A percentile compares a stretch with the other conserved stretches of the same genome.
These are phyloP conservation scores for Xylaria telfairii DNA, from an alignment of 495 filamentous ascomycete species.

Conservation along the genomic window DNA sequence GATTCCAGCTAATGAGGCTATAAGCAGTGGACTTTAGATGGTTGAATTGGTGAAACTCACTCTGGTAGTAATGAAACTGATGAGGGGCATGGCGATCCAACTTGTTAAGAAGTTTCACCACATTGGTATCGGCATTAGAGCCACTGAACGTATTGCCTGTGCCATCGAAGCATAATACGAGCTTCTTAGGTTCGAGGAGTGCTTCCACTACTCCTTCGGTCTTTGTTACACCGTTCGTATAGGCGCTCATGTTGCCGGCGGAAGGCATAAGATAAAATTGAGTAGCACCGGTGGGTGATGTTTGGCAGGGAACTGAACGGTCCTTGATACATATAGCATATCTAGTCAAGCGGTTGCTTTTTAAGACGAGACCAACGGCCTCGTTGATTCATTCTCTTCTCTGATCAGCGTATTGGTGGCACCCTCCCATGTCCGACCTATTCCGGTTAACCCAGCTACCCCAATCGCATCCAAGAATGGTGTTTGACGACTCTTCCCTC, in stretches of 20 bases:
- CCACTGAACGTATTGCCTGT: conserved; percentile 52
- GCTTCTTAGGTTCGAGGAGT: conserved; percentile 32
- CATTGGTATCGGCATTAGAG: conserved; percentile 48
- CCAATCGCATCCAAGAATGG: not conserved
- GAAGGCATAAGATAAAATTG: conserved; percentile 5
- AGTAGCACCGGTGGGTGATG: not conserved
- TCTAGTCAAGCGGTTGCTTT: not conserved
- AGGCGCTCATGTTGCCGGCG: not conserved
- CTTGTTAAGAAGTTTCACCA: conserved; percentile 52
- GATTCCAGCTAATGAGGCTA: conserved; percentile 39
- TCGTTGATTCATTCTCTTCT: not conserved
- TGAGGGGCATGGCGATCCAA: conserved; percentile 41
- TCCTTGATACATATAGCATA: not conserved
- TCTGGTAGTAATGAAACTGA: conserved; percentile 48
- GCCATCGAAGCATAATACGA: conserved; percentile 55
- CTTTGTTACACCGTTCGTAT: conserved; percentile 9
- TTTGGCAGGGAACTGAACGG: not conserved
- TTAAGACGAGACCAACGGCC: not conserved
- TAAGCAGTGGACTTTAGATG: conserved; percentile 1
- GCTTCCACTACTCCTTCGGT: not conserved
- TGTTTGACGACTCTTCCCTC: not conserved
- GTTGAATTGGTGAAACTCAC: conserved; percentile 17
- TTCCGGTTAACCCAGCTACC: not conserved
- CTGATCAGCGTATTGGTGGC: not conserved
- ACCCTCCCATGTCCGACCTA: not conserved